phyloP scores from a whole-genome alignment of 176 grass and related monocot species.

The Oryza glaberrima region DNA sequence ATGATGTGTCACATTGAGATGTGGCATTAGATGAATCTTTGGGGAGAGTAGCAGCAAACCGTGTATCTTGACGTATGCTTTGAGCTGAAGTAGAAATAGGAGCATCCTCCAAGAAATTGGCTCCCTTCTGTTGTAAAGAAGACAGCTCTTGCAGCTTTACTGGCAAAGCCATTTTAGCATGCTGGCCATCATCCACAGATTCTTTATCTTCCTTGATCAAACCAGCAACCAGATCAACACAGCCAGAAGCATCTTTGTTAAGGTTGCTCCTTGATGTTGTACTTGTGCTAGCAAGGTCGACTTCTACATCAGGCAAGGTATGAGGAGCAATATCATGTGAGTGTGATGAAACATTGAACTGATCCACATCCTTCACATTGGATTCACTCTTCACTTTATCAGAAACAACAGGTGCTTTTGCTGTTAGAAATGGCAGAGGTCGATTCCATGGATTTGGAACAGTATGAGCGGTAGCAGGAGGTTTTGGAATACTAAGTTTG shows the following conservation, averaged over 20 bases:
- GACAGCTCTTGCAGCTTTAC: constrained; percentile 41
- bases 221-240: constrained; percentile 44
- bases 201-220: constrained; percentile 28
- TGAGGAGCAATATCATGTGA: constrained; percentile 3
- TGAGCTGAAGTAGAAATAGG: constrained; percentile 29
- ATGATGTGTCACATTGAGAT: neutral
- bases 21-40: constrained; percentile 13
- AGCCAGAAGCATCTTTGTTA: constrained; percentile 37
- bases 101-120: constrained; percentile 6
- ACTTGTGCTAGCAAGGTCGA: constrained; percentile 21
- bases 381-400: neutral
- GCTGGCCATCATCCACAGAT: constrained; percentile 1
- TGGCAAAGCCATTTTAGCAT: constrained; percentile 7
- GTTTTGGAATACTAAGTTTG: neutral
- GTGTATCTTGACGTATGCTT: constrained; percentile 24
- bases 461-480: constrained; percentile 23
- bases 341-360: constrained; percentile 25
- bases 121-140: constrained; percentile 11
- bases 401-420: constrained; percentile 10
- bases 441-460: constrained; percentile 12
- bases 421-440: constrained; percentile 16
- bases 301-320: constrained; percentile 27
- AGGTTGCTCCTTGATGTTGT: constrained; percentile 46
- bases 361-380: constrained; percentile 24
- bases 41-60: neutral